Evolutionary conservation across 208 protist species (phyloP).

Genomic region (Polymyxa betae): DNA sequence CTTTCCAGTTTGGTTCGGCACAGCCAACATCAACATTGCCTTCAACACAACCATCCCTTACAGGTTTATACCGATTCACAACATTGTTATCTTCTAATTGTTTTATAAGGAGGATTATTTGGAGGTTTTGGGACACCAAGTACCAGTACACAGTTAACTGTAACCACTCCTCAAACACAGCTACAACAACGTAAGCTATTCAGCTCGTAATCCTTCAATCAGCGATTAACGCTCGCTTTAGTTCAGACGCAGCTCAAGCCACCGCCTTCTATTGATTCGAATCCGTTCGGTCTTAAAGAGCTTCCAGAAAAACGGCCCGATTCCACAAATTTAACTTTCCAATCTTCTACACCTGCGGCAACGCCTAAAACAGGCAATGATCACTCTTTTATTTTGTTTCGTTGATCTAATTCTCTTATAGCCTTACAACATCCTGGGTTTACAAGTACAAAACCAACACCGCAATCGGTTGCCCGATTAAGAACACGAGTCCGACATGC

Average conservation of each 20-base stretch:
- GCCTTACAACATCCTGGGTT: not conserved
- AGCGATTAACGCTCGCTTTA: not conserved
- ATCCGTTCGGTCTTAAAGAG: not conserved
- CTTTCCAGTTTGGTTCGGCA: not conserved
- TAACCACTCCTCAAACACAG: not conserved
- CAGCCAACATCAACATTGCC: not conserved
- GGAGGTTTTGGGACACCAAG: not conserved
- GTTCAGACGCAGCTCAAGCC: not conserved
- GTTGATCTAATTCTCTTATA: too few relatives aligned
- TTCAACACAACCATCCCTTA: not conserved
- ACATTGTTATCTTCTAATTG: too few relatives aligned
- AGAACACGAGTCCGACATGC: not conserved
- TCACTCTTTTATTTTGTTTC: too few relatives aligned
- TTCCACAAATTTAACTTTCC: not conserved
- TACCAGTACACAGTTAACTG: too few relatives aligned
- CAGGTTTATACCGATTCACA: not conserved
- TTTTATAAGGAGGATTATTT: not conserved
- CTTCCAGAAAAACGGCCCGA: not conserved
- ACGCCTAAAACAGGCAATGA: too few relatives aligned
- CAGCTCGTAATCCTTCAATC: not conserved
- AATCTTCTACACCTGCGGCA: not conserved
- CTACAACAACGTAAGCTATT: slow-evolving; percentile 19
- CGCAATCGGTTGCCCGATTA: slow-evolving; percentile 32
- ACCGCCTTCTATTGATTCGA: slow-evolving; percentile 38
- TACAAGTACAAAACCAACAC: not conserved